Base-by-base conservation (phyloP, 1,284 basidiomycete species). In the Sanghuangporus sanghuang region DNA sequence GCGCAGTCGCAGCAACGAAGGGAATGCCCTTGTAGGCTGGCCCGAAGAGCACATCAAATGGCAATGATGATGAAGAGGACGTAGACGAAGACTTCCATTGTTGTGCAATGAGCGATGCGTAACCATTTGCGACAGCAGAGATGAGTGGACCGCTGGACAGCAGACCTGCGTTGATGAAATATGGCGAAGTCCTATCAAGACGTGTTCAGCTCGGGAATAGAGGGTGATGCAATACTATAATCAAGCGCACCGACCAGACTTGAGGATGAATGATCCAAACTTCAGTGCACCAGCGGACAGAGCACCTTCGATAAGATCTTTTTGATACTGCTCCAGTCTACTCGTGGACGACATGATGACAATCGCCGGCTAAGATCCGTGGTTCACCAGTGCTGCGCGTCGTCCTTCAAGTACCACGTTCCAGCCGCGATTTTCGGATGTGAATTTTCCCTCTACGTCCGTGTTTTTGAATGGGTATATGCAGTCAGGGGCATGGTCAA, bases 1-100 rank as follows among this genome's bases (percentile, higher is more conserved):
- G 82, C 2, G 92, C 83, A 1, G 96, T 95, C 54, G 92, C 86
- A 0, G 96, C 92, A 0, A 95, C 96, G 56, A 99, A 86, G 0
- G 96, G 87, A 71, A 99, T 99, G 48, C 95, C 96, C 78, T 99
- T 99, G 81, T 99, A 99, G 2, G 97, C 96, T 0, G 96, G 97
- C 0, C 96, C 97, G 71, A 98, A 98, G 36, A 98, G 82, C 50
- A 98, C 85, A 70, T 97, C 95, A 70, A 98, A 97, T 60, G 70
- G 1, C 88, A 87, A 14, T 0, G 40, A 11, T 4, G 16, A 16
- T 7, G 16, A 32, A 32, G 27, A 32, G 27, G 27, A 32, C 27
- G 27, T 32, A 32, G 27, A 32, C 27, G 27, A 14, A 2, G 16
- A 18, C 14, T 46, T 46, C 91, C 74, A 1, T 79, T 69, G 35